phyloP scores from a whole-genome alignment of 257 asterid species.

The Hygrophila difformis region DNA sequence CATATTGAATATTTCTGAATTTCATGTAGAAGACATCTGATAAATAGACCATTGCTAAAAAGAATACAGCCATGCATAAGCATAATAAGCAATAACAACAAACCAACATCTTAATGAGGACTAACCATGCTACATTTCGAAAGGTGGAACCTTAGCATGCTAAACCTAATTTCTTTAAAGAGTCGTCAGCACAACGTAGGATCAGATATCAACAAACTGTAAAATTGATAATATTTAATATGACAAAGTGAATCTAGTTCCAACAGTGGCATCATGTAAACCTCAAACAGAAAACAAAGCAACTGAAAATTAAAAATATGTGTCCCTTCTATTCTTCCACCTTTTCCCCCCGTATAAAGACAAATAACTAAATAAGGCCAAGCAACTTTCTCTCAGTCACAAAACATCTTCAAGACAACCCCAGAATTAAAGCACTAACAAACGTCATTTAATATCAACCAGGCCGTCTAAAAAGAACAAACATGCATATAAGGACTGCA shows the following conservation, averaged over 20 bases:
- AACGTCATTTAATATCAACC: conserved; percentile 1
- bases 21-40: no score
- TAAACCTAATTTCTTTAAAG: not conserved
- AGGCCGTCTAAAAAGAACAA: no score
- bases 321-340: not conserved
- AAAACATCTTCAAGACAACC: conserved; percentile 1
- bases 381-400: conserved; percentile 2
- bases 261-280: no score
- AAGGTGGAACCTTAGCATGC: not conserved
- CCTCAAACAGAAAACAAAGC: no score
- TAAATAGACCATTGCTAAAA: no score
- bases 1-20: no score
- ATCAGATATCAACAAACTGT: no score
- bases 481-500: no score
- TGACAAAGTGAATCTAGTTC: no score
- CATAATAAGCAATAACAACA: no score
- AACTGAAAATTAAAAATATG: not conserved
- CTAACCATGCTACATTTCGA: not conserved
- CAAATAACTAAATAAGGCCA: not conserved
- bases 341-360: conserved; percentile 1
- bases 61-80: no score
- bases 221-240: no score
- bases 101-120: not conserved
- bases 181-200: not conserved
- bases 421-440: conserved; percentile 4